Evolutionary conservation across 2,329 filamentous ascomycete genomes (phyloP), one percentile per base, ranked within the genome.

Genomic region (Fusarium armeniacum): DNA sequence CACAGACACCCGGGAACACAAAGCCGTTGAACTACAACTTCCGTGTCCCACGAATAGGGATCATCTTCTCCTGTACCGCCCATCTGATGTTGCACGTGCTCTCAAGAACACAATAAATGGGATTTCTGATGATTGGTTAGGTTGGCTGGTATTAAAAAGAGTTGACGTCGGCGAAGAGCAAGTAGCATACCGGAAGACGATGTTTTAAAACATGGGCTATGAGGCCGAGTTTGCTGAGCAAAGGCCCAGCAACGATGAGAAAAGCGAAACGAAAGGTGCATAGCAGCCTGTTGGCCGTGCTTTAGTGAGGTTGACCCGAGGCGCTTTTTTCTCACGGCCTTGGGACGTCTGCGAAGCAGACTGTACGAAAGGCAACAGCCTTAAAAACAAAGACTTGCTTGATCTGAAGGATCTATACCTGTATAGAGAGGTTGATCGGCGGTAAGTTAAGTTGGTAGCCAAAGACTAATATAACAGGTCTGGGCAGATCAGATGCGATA

Each of bases 1-100:
- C 86, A 87, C 12, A 86, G 84, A 49, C 82, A 81, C 5, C 82
- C 75, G 3, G 81, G 74, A 24, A 85, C 83, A 75, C 90, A 93
- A 5, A 97, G 82, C 73, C 90, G 89, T 18, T 83, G 77, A 12
- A 91, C 85, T 13, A 97, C 87, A 36, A 89, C 84, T 38, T 91
- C 88, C 33, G 90, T 83, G 36, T 86, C 85, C 93, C 93, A 97
- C 56, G 85, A 75, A 78, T 90, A 91, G n/a, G 93, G 93, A 79
- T 97, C 93, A 58, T 80, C 76, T 50, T 35, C 32, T 49, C 40
- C 32, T 20, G 56, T 20, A 22, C 52, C 70, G 30, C 75, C 76
- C 78, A 80, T 79, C 53, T 66, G 61, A 36, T 24, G 38, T 41
- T 53, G 44, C 24, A 35, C 36, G 45, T 55, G 46, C 52, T 51